Evolutionary conservation across 768 basidiomycete genomes (phyloP), one percentile per base, ranked within the genome.

Genomic region (Termitomyces sp.): DNA sequence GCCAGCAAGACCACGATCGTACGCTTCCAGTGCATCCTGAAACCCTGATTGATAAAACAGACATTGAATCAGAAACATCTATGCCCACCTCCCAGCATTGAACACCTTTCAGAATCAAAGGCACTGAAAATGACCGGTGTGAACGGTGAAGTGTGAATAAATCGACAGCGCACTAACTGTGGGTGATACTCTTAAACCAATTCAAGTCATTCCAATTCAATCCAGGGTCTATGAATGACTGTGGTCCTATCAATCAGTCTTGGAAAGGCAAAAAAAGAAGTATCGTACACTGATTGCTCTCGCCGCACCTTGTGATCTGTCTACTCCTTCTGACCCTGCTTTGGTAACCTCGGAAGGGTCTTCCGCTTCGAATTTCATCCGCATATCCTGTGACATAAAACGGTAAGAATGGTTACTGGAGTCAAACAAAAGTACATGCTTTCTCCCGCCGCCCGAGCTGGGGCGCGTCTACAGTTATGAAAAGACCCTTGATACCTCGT

Each of bases 401-500:
- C 1, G 3, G 32, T 31, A n/a, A 50, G 4, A 43, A 38, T n/a
- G 10, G 25, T 35, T 38, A 8, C 8, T 6, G 17, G 14, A 5
- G 29, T 35, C 3, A 43, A 43, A 42, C 19, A 32, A 21, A 19
- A 23, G 27, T 19, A 38, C 9, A 42, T 54, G 75, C 84, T 74
- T 95, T 95, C 70, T 96, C 95, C 58, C 95, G 82, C 12, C 95
- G 83, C 43, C 96, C 96, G 10, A 98, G 85, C 63, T 97, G 95
- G 6, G 96, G 96, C 0, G 96, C 96, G 73, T 98, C 96, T 27
- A 98, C 96, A 0, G 96, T 98, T 69, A 98, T 97, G 72, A 98
- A 98, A 12, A 98, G 76, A 4, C 82, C 96, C 69, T 94, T 95
- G 67, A 99, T 83, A 2, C 96, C 96, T 27, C 94, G 84, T 60